phyloP scores from a whole-genome alignment of 768 basidiomycete species.

The Collybia mongolica region DNA sequence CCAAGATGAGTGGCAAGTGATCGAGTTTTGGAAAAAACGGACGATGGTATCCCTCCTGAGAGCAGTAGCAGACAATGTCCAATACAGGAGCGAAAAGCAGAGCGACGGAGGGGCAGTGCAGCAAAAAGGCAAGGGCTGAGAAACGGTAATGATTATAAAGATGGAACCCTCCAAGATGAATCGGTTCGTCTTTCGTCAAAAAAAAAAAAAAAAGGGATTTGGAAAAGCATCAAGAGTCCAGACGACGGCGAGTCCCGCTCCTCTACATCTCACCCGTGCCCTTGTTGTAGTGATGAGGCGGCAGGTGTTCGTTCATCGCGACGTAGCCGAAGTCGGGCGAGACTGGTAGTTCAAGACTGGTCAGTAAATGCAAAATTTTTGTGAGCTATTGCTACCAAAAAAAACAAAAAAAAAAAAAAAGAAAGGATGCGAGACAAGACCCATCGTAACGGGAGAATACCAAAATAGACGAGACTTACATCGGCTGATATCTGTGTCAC shows the following conservation, averaged over 20 bases:
- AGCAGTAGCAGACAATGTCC: constrained; percentile 15
- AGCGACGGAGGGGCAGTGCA: not conserved
- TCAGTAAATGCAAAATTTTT: constrained; percentile 40
- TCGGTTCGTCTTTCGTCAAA: constrained; percentile 1
- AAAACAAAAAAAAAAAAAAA: constrained; percentile 11
- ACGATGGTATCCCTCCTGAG: constrained; percentile 8
- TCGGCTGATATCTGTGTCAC: constrained; percentile 77
- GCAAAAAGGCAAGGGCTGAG: not conserved
- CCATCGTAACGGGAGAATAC: not conserved
- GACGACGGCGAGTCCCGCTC: constrained; percentile 16
- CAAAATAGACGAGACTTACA: constrained; percentile 55
- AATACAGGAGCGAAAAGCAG: constrained; percentile 4
- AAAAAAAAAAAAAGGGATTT: constrained; percentile 5
- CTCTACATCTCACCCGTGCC: constrained; percentile 46
- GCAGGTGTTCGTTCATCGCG: constrained; percentile 75
- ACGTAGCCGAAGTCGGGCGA: constrained; percentile 87
- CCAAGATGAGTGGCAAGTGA: constrained; percentile 25
- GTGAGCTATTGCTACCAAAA: constrained; percentile 29
- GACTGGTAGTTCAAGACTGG: constrained; percentile 51
- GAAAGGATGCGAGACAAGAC: not conserved
- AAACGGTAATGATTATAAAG: constrained; percentile 1
- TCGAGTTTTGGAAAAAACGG: constrained; percentile 14
- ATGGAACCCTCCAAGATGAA: not conserved
- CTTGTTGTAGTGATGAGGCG: constrained; percentile 58
- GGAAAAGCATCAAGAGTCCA: not conserved